Conservation (phyloP, 257 asterid genomes). For the Gentiana straminea region DNA sequence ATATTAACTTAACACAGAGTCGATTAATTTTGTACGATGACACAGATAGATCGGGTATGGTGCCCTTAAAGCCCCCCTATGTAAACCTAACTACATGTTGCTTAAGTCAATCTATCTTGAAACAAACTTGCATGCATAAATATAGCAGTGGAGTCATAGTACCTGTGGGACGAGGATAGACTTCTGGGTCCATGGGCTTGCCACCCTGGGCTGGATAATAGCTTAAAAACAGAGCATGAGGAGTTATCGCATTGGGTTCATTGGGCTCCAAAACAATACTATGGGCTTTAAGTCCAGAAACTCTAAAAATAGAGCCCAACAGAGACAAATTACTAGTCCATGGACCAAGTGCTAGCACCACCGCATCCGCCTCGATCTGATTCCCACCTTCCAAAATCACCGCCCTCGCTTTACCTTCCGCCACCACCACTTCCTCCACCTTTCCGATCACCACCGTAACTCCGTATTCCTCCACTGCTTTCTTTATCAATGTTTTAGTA, state of each 20-base stretch:
- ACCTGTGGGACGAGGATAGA: conserved; percentile 94
- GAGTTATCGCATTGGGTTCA: conserved; percentile 30
- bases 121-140: too few species aligned
- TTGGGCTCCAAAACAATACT: conserved; percentile 70
- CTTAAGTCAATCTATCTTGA: too few species aligned
- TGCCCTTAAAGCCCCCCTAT: too few species aligned
- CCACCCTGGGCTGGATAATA: conserved; percentile 57
- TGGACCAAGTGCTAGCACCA: conserved; percentile 89
- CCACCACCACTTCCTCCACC: conserved; percentile 45
- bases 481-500: conserved; percentile 40
- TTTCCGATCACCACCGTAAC: conserved; percentile 58
- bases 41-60: too few species aligned
- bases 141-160: neutral
- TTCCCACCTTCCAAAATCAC: conserved; percentile 58
- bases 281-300: conserved; percentile 70
- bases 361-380: conserved; percentile 48
- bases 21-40: too few species aligned
- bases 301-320: conserved; percentile 39
- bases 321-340: conserved; percentile 51
- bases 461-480: conserved; percentile 62
- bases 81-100: too few species aligned
- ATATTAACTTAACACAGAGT: too few species aligned
- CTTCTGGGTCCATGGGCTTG: conserved; percentile 72
- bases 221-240: conserved; percentile 59
- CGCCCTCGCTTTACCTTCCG: conserved; percentile 43